Evolutionary conservation across 495 filamentous ascomycete species (phyloP).

Genomic region (Xylaria longipes): DNA sequence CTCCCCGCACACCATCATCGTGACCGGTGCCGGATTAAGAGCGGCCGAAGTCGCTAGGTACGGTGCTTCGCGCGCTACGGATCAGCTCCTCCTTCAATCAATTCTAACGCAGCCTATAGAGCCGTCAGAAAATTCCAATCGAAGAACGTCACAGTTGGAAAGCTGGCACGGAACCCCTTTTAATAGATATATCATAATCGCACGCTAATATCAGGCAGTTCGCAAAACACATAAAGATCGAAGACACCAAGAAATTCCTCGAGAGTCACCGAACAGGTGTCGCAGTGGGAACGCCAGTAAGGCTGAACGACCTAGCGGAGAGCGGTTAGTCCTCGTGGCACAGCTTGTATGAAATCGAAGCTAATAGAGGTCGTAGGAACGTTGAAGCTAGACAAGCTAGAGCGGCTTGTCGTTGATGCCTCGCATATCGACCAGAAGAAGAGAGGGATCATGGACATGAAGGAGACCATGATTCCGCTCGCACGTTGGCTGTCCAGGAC

Average conservation of each 20-base stretch:
- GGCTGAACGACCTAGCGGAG: conserved; percentile 81
- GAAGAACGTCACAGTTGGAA: conserved; percentile 78
- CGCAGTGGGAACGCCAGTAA: conserved; percentile 85
- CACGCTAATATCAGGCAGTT: conserved; percentile 55
- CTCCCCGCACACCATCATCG: conserved; percentile 83
- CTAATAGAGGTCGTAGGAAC: conserved; percentile 58
- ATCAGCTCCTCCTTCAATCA: background rate
- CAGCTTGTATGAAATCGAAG: background rate
- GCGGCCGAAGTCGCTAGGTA: conserved; percentile 81
- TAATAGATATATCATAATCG: background rate
- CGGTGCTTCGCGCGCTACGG: background rate
- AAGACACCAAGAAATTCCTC: conserved; percentile 82
- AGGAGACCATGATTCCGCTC: conserved; percentile 81
- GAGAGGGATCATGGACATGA: conserved; percentile 89
- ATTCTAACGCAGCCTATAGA: conserved; percentile 48
- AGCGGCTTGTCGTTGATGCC: conserved; percentile 84
- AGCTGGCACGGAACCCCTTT: conserved; percentile 59
- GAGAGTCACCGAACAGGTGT: conserved; percentile 74
- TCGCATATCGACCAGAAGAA: conserved; percentile 94
- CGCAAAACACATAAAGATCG: conserved; percentile 96
- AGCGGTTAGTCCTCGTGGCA: conserved; percentile 61
- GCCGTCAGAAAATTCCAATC: conserved; percentile 77
- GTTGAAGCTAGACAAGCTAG: conserved; percentile 69
- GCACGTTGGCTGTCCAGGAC: conserved; percentile 68
- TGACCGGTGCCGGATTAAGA: conserved; percentile 78